phyloP scores from a whole-genome alignment of 83 land plant species.

The Diphasiastrum complanatum region DNA sequence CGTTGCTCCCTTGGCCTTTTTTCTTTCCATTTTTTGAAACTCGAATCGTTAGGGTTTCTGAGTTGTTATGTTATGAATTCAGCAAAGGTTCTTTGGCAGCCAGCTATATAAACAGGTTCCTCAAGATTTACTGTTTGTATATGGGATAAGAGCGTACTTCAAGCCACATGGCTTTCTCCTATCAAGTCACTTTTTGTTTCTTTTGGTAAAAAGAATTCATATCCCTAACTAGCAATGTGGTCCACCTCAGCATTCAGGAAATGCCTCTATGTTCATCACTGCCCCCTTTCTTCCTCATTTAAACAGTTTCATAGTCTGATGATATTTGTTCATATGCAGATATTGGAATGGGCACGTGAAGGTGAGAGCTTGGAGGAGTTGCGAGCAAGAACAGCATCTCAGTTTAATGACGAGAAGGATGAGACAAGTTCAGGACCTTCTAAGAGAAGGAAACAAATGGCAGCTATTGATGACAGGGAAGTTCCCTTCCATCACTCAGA shows the following conservation, averaged over 20 bases:
- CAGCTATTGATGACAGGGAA: too few relatives aligned
- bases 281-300: too few relatives aligned
- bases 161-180: neutral
- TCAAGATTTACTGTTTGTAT: too few relatives aligned
- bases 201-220: too few relatives aligned
- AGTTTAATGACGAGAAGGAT: constrained; percentile 41
- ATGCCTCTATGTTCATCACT: too few relatives aligned
- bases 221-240: too few relatives aligned
- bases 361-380: constrained; percentile 83
- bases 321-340: constrained; percentile 34
- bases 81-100: too few relatives aligned
- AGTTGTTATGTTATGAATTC: too few relatives aligned
- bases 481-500: too few relatives aligned
- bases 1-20: neutral
- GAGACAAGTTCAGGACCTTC: neutral
- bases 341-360: constrained; percentile 83
- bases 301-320: neutral
- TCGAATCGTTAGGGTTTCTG: neutral
- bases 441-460: constrained; percentile 19
- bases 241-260: too few relatives aligned
- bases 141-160: neutral
- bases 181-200: neutral
- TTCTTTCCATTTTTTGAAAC: neutral
- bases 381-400: constrained; percentile 69
- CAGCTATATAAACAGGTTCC: too few relatives aligned